phyloP scores from a whole-genome alignment of 345 rosid genomes.

The Ceriops tagal region DNA sequence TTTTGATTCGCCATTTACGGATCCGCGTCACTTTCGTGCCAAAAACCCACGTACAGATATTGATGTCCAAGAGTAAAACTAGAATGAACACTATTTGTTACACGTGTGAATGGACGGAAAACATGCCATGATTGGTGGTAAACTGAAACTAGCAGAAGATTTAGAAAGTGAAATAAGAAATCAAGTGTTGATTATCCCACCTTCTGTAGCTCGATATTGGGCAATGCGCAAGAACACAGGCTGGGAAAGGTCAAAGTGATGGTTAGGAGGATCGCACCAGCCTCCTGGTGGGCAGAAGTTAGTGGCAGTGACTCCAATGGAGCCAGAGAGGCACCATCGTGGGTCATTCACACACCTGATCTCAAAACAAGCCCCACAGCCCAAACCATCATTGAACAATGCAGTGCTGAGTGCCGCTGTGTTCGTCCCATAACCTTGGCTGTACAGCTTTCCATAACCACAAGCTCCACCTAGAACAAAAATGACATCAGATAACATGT shows the following conservation, averaged over 20 bases:
- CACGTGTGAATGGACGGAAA: too few species aligned
- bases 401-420: constrained; percentile 30
- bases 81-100: too few species aligned
- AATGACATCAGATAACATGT: neutral
- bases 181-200: neutral
- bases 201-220: constrained; percentile 29
- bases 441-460: constrained; percentile 26
- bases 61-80: too few species aligned
- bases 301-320: constrained; percentile 27
- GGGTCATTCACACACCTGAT: constrained; percentile 28
- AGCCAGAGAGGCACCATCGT: constrained; percentile 25
- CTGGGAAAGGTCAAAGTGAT: constrained; percentile 28
- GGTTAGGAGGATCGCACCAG: constrained; percentile 31
- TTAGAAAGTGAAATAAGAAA: neutral
- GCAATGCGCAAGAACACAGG: constrained; percentile 28
- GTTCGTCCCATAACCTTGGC: constrained; percentile 25
- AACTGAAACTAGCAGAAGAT: neutral
- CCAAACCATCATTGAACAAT: constrained; percentile 24
- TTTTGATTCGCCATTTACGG: too few species aligned
- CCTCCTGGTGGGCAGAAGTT: constrained; percentile 32
- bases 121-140: neutral
- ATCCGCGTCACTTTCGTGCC: too few species aligned
- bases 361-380: constrained; percentile 31
- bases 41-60: too few species aligned
- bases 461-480: constrained; percentile 21